Evolutionary conservation across 139 green algal genomes (phyloP), one percentile per base, ranked within the genome.

Genomic region (Medakamo hakoo): DNA sequence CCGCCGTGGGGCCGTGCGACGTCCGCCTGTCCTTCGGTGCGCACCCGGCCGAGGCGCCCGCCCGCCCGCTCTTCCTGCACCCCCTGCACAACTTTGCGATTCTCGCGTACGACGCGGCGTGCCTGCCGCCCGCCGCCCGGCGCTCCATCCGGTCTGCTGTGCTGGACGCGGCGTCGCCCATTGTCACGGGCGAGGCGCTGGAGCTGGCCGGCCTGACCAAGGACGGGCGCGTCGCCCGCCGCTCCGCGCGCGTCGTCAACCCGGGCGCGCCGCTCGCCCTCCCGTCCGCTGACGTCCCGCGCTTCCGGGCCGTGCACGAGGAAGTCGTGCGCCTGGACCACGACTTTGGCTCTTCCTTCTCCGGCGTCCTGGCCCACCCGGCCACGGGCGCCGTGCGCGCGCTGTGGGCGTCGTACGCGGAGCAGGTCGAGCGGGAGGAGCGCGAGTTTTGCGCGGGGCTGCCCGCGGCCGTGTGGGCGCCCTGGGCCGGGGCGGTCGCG

Each of bases 261-360:
- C 76, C 83, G 20, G 80, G 70, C 2, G 75, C 74, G 20, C 65
- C 71, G 0, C 59, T 90, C 23, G 76, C 65, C 30, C 82, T 93
- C 25, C 63, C 70, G 20, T 62, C 63, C 25, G 71, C 83, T 14
- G 81, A 90, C 49, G 82, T 92, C 48, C 86, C 86, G 9, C 76
- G 80, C 29, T 76, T 76, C 69, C 65, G 88, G 19, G 82, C 88
- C 1, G 80, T 94, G 63, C 85, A 96, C 65, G 90, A 95, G 67
- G 88, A 95, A 70, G 84, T 93, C 21, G 66, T 92, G 20, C 84
- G 85, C 71, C 73, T 96, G 64, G 88, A 96, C 66, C 89, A 88
- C 22, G 88, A 96, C 75, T 95, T 95, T 76, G 88, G 88, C 30
- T 16, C 59, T 16, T 16, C 4, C 4, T 93, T 90, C 71, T 79